Evolutionary conservation across 805 yeast genomes (phyloP), one percentile per base, ranked within the genome.

Genomic region (Martiniozyma abietophila): DNA sequence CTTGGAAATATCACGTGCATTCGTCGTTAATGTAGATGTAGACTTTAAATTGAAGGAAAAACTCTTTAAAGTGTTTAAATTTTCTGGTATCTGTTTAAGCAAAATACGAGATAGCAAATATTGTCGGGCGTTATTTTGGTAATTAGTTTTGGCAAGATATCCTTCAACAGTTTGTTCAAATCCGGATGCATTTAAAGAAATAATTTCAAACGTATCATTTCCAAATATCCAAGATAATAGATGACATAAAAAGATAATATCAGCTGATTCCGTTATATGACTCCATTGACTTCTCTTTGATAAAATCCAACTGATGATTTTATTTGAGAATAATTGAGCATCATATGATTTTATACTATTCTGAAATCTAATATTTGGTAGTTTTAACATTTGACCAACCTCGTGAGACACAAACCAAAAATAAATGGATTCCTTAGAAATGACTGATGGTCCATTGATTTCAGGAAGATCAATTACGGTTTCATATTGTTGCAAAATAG

Each of bases 371-470:
- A 51, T 49, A 8, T 49, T 47, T 3, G 49, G 49, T 4, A 61
- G 48, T 15, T 56, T 57, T 14, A 60, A 50, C 2, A 48, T 49
- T 22, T 53, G 56, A 12, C 69, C 59, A 8, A 67, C 46, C 3
- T 50, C 48, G 11, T 63, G 51, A 3, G 70, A 42, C 1, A 60
- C 43, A 33, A 60, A 53, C 88, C 88, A 80, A 41, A 79, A 71
- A 10, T 49, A 42, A 19, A 73, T 54, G 4, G 80, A 58, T 31
- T 66, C 71, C 27, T 66, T 56, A 30, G 66, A 60, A 1, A 76
- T 34, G 1, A 42, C 17, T 1, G 54, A 47, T 2, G 92, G 89
- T 0, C 89, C 89, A 49, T 69, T 71, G 1, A 76, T 57, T 29
- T 72, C 79, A 0, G 81, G 57, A 5, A 69, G 48, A 24, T 76